Base-by-base conservation (phyloP, 371 early-diverging fungal genomes). In the Dichotomocladium elegans region DNA sequence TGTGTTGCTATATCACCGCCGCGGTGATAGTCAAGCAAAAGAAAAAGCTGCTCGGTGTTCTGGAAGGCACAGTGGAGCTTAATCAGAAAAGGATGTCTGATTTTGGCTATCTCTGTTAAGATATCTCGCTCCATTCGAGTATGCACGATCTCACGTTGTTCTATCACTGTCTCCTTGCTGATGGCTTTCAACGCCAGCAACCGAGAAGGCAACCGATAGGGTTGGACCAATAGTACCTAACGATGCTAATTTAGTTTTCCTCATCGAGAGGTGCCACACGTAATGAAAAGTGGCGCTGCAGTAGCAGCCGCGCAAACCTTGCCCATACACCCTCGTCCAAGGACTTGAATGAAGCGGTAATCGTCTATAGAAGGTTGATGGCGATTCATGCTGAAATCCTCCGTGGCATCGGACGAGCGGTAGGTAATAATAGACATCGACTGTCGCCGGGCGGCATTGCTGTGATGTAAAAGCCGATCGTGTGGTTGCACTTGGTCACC, bases 131-230 rank as follows among this genome's bases (percentile, higher is more conserved):
- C 72, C 48, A 68, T 64, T 31, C 61, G 63, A 12, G 70, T 80
- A 71, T 85, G 86, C 48, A 90, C 92, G 24, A 94, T 83, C 63
- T 96, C 95, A 64, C 94, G 90, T 43, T 86, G 84, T 57, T 89
- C 82, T 35, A 92, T 79, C 28, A 98, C 90, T 41, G 82, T 85
- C 55, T 91, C 89, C 71, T 99, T 99, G 68, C 92, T 94, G 25
- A 99, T 78, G 0, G 96, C 94, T 70, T 99, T 99, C 60, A 99
- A 83, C 8, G 98, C 99, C 50, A 89, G 90, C 17, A 91, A 72
- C 29, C 86, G 78, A 1, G 64, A 56, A 25, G 72, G 57, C 15
- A 45, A 55, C 21, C 47, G 51, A 40, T 76, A 41, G 24, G 49
- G 26, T 83, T 81, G 91, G 10, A 99, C 96, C 68, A 99, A 89